Percentiles rank a stretch among this genome's conserved stretches.
Conservation (phyloP, 768 basidiomycete species). For the Cyathus striatus region DNA sequence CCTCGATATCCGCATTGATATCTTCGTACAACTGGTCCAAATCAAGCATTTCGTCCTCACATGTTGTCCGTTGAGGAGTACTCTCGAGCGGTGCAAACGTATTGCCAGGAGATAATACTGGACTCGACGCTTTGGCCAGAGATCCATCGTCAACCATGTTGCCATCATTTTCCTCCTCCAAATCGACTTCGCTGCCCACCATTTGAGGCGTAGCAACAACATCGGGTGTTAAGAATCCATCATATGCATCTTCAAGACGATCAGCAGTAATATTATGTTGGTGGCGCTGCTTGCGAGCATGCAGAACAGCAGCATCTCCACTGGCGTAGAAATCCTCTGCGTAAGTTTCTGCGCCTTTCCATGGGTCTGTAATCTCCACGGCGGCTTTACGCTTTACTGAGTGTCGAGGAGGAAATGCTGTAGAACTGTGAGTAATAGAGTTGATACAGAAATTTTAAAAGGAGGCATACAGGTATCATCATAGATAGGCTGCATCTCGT, state of each 20-base stretch:
- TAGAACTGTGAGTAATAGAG: conserved; percentile 7
- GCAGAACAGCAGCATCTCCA: conserved; percentile 15
- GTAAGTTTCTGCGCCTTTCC: conserved; percentile 25
- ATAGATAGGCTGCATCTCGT: conserved; percentile 24
- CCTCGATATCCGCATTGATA: conserved; percentile 8
- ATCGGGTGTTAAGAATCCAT: conserved; percentile 18
- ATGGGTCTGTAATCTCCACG: conserved; percentile 27
- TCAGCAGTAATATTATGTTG: conserved; percentile 7
- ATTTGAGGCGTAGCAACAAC: conserved; percentile 15
- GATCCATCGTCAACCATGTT: too few relatives aligned
- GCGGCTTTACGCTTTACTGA: conserved; percentile 4
- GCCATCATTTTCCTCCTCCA: neutral
- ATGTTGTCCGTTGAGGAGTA: too few relatives aligned
- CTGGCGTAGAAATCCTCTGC: conserved; percentile 31
- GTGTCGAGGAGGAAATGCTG: conserved; percentile 17
- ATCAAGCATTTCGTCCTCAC: too few relatives aligned
- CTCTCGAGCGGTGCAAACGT: too few relatives aligned
- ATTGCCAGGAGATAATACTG: too few relatives aligned
- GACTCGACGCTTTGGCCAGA: too few relatives aligned
- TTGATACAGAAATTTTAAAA: neutral
- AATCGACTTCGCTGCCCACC: conserved; percentile 5
- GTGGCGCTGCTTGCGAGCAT: conserved; percentile 7
- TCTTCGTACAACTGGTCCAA: neutral
- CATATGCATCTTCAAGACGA: neutral
- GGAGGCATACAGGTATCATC: conserved; percentile 24